phyloP scores from a whole-genome alignment of 1,284 basidiomycete genomes.

The Ceratobasidium sp. region DNA sequence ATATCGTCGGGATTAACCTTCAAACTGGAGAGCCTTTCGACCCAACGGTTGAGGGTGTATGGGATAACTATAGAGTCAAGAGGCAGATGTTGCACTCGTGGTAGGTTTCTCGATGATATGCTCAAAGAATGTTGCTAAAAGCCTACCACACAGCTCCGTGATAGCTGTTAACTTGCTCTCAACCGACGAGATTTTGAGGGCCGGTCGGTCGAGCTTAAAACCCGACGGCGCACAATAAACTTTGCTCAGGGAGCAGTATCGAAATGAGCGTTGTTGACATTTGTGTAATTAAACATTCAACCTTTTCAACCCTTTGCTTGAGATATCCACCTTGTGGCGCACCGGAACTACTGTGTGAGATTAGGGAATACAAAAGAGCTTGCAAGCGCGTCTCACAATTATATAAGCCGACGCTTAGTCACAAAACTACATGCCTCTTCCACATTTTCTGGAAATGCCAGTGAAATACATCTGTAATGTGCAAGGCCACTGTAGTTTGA shows the following conservation, averaged over 20 bases:
- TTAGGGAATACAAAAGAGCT: too few relatives aligned
- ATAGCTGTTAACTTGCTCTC: conserved; percentile 96
- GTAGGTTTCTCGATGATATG: conserved; percentile 62
- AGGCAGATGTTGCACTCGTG: conserved; percentile 98
- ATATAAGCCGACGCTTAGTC: too few relatives aligned
- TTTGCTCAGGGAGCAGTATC: not conserved
- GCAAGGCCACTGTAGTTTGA: too few relatives aligned
- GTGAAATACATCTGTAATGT: too few relatives aligned
- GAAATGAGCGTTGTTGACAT: not conserved
- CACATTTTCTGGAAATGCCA: too few relatives aligned
- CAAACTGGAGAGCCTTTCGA: conserved; percentile 97
- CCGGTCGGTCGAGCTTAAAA: conserved; percentile 90
- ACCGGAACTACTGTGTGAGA: too few relatives aligned
- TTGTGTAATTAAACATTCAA: conserved; percentile 19
- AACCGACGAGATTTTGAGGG: conserved; percentile 95
- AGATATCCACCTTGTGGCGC: too few relatives aligned
- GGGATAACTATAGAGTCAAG: conserved; percentile 99
- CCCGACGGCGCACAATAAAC: conserved; percentile 77
- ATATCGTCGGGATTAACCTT: conserved; percentile 90
- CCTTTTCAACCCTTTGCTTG: too few relatives aligned
- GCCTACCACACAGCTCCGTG: conserved; percentile 78
- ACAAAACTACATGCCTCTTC: too few relatives aligned
- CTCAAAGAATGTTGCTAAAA: not conserved
- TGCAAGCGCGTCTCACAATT: too few relatives aligned
- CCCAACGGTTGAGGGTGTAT: conserved; percentile 93